Evolutionary conservation across 2,329 filamentous ascomycete species (phyloP).

Genomic region (Trichoderma asperellum): DNA sequence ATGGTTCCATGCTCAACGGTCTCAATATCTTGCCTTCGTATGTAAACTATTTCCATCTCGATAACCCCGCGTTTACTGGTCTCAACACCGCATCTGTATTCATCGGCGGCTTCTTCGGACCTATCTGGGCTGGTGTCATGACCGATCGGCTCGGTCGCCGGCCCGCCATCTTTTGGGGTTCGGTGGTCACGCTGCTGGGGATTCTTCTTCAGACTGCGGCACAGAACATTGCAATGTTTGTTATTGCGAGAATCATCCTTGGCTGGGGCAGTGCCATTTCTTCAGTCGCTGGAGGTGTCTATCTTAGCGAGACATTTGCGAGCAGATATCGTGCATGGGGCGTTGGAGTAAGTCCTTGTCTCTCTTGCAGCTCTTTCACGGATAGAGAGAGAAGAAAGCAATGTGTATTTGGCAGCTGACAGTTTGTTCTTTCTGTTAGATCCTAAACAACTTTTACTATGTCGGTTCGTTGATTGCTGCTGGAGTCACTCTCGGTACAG

Average conservation of each 20-base stretch:
- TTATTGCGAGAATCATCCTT: constrained; percentile 56
- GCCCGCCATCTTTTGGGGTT: constrained; percentile 36
- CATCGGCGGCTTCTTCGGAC: constrained; percentile 54
- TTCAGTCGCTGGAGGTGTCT: constrained; percentile 49
- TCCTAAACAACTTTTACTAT: constrained; percentile 40
- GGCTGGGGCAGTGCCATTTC: constrained; percentile 52
- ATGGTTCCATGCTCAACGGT: constrained; percentile 59
- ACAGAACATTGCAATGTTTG: constrained; percentile 53
- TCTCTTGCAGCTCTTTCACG: background rate
- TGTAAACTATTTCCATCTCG: constrained; percentile 59
- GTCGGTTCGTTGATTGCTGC: constrained; percentile 51
- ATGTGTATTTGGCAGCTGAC: background rate
- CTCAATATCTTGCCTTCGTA: constrained; percentile 62
- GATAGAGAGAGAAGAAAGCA: background rate
- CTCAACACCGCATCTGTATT: constrained; percentile 61
- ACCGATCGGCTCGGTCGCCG: constrained; percentile 39
- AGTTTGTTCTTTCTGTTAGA: background rate
- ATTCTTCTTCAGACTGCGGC: constrained; percentile 43
- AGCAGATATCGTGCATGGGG: constrained; percentile 32
- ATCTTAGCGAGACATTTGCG: constrained; percentile 55
- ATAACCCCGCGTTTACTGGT: constrained; percentile 51
- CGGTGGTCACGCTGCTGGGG: constrained; percentile 49
- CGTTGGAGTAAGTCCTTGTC: constrained; percentile 26
- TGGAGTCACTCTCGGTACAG: constrained; percentile 47
- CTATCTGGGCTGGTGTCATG: constrained; percentile 47